A percentile compares a stretch with the other conserved stretches of the same genome.
These are phyloP conservation scores for Lignosus rhinocerotis DNA, from an alignment of 1,284 basidiomycete genomes.

Conservation along the genomic window DNA sequence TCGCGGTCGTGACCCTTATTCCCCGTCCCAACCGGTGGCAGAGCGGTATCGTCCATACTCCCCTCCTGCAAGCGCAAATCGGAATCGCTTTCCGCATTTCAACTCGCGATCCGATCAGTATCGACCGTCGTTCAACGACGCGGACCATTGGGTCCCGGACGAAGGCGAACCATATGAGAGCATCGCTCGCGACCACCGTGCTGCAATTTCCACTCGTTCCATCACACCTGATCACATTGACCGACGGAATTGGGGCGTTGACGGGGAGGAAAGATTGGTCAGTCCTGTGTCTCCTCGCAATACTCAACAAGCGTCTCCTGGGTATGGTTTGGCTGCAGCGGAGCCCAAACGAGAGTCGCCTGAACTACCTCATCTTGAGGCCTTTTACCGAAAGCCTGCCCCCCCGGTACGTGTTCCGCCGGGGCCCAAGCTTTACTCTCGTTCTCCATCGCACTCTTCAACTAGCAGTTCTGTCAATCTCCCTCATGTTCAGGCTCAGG, in stretches of 20 bases:
- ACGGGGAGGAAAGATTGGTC: slow-evolving; percentile 18
- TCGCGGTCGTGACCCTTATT: slow-evolving; percentile 17
- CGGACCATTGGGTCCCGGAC: slow-evolving; percentile 21
- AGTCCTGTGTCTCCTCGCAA: slow-evolving; percentile 17
- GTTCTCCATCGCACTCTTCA: slow-evolving; percentile 18
- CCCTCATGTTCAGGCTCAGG: slow-evolving; percentile 1
- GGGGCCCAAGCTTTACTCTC: slow-evolving; percentile 5
- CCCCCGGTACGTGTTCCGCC: slow-evolving; percentile 9
- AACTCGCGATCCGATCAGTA: slow-evolving; percentile 30
- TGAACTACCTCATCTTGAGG: slow-evolving; percentile 16
- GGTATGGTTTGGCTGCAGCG: not conserved
- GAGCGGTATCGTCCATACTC: slow-evolving; percentile 30
- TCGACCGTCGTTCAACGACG: slow-evolving; percentile 27
- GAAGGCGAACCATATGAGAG: slow-evolving; percentile 19
- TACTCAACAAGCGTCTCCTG: slow-evolving; percentile 12
- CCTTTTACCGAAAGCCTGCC: slow-evolving; percentile 9
- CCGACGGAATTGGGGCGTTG: slow-evolving; percentile 5
- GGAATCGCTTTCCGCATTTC: slow-evolving; percentile 24
- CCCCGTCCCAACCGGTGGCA: slow-evolving; percentile 17
- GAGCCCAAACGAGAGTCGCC: slow-evolving; percentile 20
- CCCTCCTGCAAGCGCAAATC: slow-evolving; percentile 10
- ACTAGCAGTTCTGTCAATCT: slow-evolving; percentile 6
- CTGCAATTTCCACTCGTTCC: slow-evolving; percentile 1
- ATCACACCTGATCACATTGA: slow-evolving; percentile 11
- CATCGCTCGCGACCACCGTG: slow-evolving; percentile 4